These are phyloP conservation scores for Penicillium subrubescens DNA, from an alignment of 495 filamentous ascomycete species.

Conservation along the genomic window DNA sequence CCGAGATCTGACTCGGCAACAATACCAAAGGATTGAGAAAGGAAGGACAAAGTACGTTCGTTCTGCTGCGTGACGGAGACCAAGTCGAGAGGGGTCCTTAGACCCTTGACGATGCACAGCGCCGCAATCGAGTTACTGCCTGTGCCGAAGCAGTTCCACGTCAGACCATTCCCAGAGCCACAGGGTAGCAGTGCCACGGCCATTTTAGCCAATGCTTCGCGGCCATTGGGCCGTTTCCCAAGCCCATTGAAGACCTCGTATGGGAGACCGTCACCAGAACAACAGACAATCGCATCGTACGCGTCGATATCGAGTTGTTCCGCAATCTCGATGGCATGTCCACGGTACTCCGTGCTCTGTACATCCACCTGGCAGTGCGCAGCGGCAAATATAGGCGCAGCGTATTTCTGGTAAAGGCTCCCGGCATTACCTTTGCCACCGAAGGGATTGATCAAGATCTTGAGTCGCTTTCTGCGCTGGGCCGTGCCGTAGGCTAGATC, in stretches of 20 bases:
- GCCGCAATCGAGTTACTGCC: conserved; percentile 74
- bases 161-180: conserved; percentile 93
- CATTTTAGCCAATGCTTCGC: conserved; percentile 71
- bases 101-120: conserved; percentile 80
- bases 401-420: conserved; percentile 71
- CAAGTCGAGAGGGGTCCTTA: conserved; percentile 79
- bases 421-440: conserved; percentile 80
- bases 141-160: conserved; percentile 84
- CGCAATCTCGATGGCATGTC: conserved; percentile 80
- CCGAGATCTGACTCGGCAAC: conserved; percentile 87
- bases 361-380: conserved; percentile 78
- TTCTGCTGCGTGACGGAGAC: conserved; percentile 83
- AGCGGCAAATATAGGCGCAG: conserved; percentile 81
- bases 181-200: conserved; percentile 90
- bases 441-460: conserved; percentile 88
- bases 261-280: conserved; percentile 89
- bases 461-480: conserved; percentile 71
- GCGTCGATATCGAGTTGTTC: conserved; percentile 75
- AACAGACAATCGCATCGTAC: conserved; percentile 83
- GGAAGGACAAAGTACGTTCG: conserved; percentile 74
- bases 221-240: conserved; percentile 71
- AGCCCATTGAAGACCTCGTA: conserved; percentile 96
- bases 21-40: conserved; percentile 88
- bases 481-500: conserved; percentile 72
- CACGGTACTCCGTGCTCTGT: conserved; percentile 67